phyloP scores from a whole-genome alignment of 306 rosid genomes.

The Lathyrus oleraceus region DNA sequence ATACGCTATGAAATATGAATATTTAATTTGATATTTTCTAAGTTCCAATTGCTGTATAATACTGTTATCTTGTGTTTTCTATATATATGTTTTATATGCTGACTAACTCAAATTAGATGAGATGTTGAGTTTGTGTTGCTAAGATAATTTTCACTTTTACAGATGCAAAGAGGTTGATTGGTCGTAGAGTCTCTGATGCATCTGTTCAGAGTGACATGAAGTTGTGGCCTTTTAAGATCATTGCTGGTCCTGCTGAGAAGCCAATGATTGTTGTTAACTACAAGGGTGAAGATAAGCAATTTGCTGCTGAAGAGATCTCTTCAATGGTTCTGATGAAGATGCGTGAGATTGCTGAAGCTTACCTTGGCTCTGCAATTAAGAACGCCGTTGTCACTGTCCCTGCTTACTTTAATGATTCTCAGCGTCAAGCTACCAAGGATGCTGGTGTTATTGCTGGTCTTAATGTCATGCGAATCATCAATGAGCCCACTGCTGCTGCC shows the following conservation, averaged over 20 bases:
- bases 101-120: neutral
- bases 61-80: too few species aligned
- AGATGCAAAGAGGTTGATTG: conserved; percentile 77
- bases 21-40: too few species aligned
- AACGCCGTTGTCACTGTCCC: conserved; percentile 74
- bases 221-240: conserved; percentile 69
- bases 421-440: conserved; percentile 78
- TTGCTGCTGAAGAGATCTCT: conserved; percentile 68
- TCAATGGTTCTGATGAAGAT: conserved; percentile 70
- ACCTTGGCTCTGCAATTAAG: conserved; percentile 56
- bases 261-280: conserved; percentile 59
- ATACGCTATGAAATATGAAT: too few species aligned
- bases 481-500: conserved; percentile 68
- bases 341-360: conserved; percentile 81
- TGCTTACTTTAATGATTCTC: conserved; percentile 69
- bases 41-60: too few species aligned
- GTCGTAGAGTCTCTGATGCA: conserved; percentile 57
- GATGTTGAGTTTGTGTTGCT: neutral
- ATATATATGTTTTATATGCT: too few species aligned
- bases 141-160: neutral
- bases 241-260: conserved; percentile 60
- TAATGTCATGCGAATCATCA: conserved; percentile 59
- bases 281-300: conserved; percentile 71
- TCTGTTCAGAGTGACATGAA: conserved; percentile 67
- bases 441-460: conserved; percentile 74